A percentile compares a stretch with the other conserved stretches of the same genome.
Conservation (phyloP, 805 yeast species). For the Metschnikowia vanudenii region DNA sequence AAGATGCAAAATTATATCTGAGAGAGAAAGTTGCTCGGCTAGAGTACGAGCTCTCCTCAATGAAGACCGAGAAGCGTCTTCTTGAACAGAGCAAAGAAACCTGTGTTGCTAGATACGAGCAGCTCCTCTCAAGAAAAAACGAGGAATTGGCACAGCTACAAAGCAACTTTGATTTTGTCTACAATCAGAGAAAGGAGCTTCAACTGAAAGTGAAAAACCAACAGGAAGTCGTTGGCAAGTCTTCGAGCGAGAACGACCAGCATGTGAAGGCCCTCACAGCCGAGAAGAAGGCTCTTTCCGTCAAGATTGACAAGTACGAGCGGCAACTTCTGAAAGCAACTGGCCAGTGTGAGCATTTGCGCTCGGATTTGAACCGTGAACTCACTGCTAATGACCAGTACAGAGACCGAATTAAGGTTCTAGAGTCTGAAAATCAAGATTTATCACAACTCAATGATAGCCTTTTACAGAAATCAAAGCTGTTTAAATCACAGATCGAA, state of each 20-base stretch:
- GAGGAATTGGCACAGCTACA: constrained; percentile 34
- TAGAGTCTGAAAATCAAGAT: constrained; percentile 29
- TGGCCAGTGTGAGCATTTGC: constrained; percentile 33
- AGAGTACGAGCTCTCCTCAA: constrained; percentile 33
- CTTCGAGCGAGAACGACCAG: constrained; percentile 19
- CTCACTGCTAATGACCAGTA: constrained; percentile 38
- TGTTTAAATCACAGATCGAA: constrained; percentile 10
- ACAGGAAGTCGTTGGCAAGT: constrained; percentile 24
- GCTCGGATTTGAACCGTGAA: constrained; percentile 34
- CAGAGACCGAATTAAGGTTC: constrained; percentile 32
- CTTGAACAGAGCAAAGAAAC: constrained; percentile 29
- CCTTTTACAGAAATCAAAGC: constrained; percentile 30
- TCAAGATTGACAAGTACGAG: constrained; percentile 20
- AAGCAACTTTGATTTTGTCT: constrained; percentile 36
- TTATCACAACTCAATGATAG: constrained; percentile 33
- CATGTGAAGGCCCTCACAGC: constrained; percentile 21
- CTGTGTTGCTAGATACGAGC: constrained; percentile 23
- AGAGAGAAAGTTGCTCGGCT: constrained; percentile 21
- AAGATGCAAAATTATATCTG: background rate
- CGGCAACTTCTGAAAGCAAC: constrained; percentile 23
- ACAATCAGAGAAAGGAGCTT: constrained; percentile 32
- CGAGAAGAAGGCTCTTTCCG: constrained; percentile 18
- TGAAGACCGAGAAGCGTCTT: constrained; percentile 35
- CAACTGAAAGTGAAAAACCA: constrained; percentile 34
- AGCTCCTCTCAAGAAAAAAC: constrained; percentile 29